phyloP scores from a whole-genome alignment of 2,329 filamentous ascomycete species.

The Colletotrichum destructivum region DNA sequence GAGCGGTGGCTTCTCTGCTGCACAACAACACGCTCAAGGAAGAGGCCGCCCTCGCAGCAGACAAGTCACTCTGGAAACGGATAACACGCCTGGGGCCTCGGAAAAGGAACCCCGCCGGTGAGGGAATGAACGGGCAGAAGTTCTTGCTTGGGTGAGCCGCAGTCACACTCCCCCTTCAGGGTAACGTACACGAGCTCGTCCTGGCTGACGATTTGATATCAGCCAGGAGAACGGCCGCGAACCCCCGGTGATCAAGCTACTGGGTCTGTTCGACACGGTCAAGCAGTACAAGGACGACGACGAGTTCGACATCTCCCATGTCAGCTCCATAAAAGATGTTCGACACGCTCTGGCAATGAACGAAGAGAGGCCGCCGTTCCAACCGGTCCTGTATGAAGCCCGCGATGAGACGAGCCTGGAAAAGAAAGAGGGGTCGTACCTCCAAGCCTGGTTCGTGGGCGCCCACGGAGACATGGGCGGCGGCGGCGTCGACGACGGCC shows the following conservation, averaged over 20 bases:
- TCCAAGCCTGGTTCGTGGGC: slow-evolving; percentile 59
- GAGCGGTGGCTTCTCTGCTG: slow-evolving; percentile 56
- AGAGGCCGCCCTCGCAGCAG: background rate
- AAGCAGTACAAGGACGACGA: slow-evolving; percentile 47
- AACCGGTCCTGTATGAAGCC: background rate
- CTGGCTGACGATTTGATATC: background rate
- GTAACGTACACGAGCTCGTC: background rate
- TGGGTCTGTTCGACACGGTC: slow-evolving; percentile 56
- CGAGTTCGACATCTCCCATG: slow-evolving; percentile 49
- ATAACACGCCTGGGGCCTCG: slow-evolving; percentile 1
- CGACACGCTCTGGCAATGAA: slow-evolving; percentile 57
- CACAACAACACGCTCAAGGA: background rate
- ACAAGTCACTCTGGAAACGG: slow-evolving; percentile 14
- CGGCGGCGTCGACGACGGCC: slow-evolving; percentile 52
- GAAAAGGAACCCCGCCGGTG: background rate
- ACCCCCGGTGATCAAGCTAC: slow-evolving; percentile 53
- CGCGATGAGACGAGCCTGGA: slow-evolving; percentile 43
- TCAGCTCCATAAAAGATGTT: slow-evolving; percentile 52
- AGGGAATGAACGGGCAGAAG: background rate
- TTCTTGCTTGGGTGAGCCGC: slow-evolving; percentile 1
- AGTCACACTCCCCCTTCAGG: too few relatives aligned
- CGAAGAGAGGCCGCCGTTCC: slow-evolving; percentile 51
- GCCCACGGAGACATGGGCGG: slow-evolving; percentile 56
- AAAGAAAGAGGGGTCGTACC: slow-evolving; percentile 45
- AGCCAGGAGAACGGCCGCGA: slow-evolving; percentile 39